These are phyloP conservation scores for Cryptosporidium sp. DNA, from an alignment of 169 alveolate species.

Conservation along the genomic window DNA sequence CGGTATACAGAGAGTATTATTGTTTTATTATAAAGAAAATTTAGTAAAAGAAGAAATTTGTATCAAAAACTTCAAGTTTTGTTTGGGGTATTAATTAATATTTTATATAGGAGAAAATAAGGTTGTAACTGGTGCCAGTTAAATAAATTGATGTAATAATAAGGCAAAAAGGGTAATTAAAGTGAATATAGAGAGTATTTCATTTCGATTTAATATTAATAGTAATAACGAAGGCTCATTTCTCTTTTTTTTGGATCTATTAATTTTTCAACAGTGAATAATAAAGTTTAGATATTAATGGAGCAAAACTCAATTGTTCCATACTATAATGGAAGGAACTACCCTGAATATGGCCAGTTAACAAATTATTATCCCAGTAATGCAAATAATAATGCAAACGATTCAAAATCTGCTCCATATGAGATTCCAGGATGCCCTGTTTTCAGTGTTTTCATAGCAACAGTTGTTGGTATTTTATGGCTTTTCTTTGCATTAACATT, in stretches of 20 bases:
- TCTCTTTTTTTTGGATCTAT: neutral
- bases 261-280: neutral
- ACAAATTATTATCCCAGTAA: constrained; percentile 5
- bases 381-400: constrained; percentile 17
- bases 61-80: neutral
- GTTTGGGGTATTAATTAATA: too few species aligned
- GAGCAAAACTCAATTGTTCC: constrained; percentile 66
- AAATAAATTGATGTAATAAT: neutral
- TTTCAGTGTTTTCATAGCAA: constrained; percentile 56
- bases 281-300: constrained; percentile 40
- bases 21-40: too few species aligned
- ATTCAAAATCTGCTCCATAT: constrained; percentile 46
- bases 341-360: constrained; percentile 55
- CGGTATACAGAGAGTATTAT: neutral
- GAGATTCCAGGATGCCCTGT: constrained; percentile 75
- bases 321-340: constrained; percentile 41
- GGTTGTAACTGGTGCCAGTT: neutral
- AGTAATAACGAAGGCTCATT: neutral
- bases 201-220: too few species aligned
- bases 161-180: neutral
- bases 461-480: constrained; percentile 70
- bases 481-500: constrained; percentile 61
- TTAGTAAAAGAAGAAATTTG: neutral
- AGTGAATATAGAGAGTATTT: neutral
- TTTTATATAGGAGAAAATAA: too few species aligned